A percentile compares a stretch with the other conserved stretches of the same genome.
These are phyloP conservation scores for Rhizoctonia solani DNA, from an alignment of 1,284 basidiomycete species.

Conservation along the genomic window DNA sequence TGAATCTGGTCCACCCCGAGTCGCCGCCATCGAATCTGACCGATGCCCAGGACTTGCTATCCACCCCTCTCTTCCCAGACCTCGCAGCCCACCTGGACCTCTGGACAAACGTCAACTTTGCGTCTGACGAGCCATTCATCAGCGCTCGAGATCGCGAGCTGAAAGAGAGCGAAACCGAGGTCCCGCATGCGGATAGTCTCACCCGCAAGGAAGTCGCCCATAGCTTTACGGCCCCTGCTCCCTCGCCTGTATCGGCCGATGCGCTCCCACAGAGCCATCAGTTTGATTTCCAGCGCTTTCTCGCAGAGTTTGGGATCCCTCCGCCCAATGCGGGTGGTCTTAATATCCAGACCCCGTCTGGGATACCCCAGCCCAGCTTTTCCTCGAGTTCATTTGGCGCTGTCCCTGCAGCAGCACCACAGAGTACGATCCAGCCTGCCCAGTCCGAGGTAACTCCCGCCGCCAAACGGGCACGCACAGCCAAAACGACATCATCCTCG, in stretches of 20 bases:
- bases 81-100: slow-evolving; percentile 77
- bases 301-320: slow-evolving; percentile 63
- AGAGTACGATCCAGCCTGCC: slow-evolving; percentile 51
- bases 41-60: slow-evolving; percentile 61
- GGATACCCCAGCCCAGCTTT: slow-evolving; percentile 7
- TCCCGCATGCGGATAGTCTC: slow-evolving; percentile 17
- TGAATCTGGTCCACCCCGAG: slow-evolving; percentile 68
- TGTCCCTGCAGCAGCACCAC: slow-evolving; percentile 38
- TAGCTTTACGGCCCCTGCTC: slow-evolving; percentile 8
- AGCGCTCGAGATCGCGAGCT: slow-evolving; percentile 32
- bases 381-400: neutral
- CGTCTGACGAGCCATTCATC: slow-evolving; percentile 66
- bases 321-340: slow-evolving; percentile 42
- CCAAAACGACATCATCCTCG: too few species aligned
- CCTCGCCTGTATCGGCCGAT: slow-evolving; percentile 11
- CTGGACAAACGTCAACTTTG: slow-evolving; percentile 81
- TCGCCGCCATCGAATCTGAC: slow-evolving; percentile 50
- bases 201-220: slow-evolving; percentile 16
- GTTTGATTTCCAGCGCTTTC: slow-evolving; percentile 30
- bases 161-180: slow-evolving; percentile 44
- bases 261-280: slow-evolving; percentile 6
- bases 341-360: slow-evolving; percentile 50
- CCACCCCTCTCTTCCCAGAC: slow-evolving; percentile 64
- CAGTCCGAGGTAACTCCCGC: slow-evolving; percentile 56
- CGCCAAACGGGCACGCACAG: slow-evolving; percentile 35